Evolutionary conservation across 148 eudicot genomes (phyloP), one percentile per base, ranked within the genome.

Genomic region (Chenopodium quinoa): DNA sequence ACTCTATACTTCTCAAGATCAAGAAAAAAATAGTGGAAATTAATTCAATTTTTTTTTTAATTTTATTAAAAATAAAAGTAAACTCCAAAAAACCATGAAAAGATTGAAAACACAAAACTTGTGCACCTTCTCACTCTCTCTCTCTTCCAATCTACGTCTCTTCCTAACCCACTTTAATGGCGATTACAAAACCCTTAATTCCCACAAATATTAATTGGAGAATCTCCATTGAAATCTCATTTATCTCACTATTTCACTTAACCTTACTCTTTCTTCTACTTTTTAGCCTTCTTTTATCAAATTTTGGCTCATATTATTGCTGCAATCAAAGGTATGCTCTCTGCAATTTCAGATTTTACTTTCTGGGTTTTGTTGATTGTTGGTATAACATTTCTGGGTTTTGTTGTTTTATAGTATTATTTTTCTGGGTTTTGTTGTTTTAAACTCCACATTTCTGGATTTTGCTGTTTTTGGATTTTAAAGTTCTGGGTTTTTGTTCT

Each of bases 61-160:
- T 40, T 40, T 40, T 6, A 68, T 2, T 7, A 32, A 22, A 69
- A 32, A 68, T 2, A 16, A 69, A 71, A 31, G 17, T 14, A 14
- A 62, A 73, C 20, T 25, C 72, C 9, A 50, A 81, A 81, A 20
- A 31, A 66, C 32, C 60, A 52, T 67, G 40, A 27, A 77, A 71
- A 6, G 79, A 67, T 76, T 67, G 40, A 27, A 77, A 71, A 6
- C 82, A 67, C 79, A 78, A 73, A 78, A 67, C 79, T 60, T 81
- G 71, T 75, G 84, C 75, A 27, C 25, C 25, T 29, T 44, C 71
- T 19, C 46, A 66, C 8, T 46, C 50, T 19, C 63, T 81, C 84
- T 79, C 81, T 79, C 80, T 79, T 79, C n/a, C 75, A 79, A 73
- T 81, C 80, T 76, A 86, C 86, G 83, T 76, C 74, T 84, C 58